These are phyloP conservation scores for Warburgia ugandensis DNA, from an alignment of 164 flowering plant genomes.

Conservation along the genomic window DNA sequence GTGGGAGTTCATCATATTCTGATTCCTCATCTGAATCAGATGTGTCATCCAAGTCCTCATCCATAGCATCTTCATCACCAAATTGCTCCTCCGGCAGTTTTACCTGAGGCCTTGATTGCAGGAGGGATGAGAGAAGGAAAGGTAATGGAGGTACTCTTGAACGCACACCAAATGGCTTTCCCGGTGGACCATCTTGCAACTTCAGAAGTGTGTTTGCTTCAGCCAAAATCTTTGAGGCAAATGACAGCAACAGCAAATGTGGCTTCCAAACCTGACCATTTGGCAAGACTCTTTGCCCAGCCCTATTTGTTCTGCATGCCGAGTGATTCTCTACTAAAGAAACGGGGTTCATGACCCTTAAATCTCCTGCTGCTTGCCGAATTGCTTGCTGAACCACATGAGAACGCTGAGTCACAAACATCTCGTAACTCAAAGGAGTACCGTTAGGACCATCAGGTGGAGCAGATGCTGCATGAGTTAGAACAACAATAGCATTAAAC, in stretches of 20 bases:
- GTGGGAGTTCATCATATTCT: slow-evolving; percentile 84
- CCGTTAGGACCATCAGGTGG: slow-evolving; percentile 99
- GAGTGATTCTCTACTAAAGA: slow-evolving; percentile 94
- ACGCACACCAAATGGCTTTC: slow-evolving; percentile 57
- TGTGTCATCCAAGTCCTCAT: slow-evolving; percentile 65
- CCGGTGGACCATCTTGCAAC: slow-evolving; percentile 87
- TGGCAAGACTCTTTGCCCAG: slow-evolving; percentile 97
- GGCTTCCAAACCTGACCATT: slow-evolving; percentile 99
- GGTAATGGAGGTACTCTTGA: slow-evolving; percentile 81
- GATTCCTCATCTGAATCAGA: slow-evolving; percentile 78
- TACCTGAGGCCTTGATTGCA: slow-evolving; percentile 83
- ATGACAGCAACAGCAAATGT: slow-evolving; percentile 79
- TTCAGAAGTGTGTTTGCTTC: slow-evolving; percentile 88
- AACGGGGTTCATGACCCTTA: slow-evolving; percentile 96
- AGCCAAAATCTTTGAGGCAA: slow-evolving; percentile 91
- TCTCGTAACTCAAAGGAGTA: slow-evolving; percentile 80
- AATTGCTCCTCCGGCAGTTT: slow-evolving; percentile 82
- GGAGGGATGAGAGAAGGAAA: slow-evolving; percentile 80
- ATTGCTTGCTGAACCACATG: slow-evolving; percentile 94
- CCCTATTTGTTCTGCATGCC: slow-evolving; percentile 90
- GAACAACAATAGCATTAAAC: slow-evolving; percentile 94
- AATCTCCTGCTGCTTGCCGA: slow-evolving; percentile 97
- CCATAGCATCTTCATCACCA: slow-evolving; percentile 64
- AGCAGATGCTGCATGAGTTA: slow-evolving; percentile 96
- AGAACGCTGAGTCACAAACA: slow-evolving; percentile 93